Base-by-base conservation (phyloP, 805 yeast genomes). In the Schizosaccharomyces lindneri region DNA sequence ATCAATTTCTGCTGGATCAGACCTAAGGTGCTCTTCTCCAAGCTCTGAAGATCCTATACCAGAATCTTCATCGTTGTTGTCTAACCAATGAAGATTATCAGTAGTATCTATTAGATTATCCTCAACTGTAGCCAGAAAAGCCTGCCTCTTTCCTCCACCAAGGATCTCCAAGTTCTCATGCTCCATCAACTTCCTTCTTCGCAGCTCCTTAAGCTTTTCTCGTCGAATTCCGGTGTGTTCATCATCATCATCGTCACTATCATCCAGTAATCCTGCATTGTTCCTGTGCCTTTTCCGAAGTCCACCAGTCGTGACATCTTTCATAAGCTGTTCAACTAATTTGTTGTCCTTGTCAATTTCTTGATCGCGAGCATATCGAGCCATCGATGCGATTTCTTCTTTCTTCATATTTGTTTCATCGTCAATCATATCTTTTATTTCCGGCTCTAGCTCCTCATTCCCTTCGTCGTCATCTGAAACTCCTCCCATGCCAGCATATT, bases 241-340 rank as follows among this genome's bases (percentile, higher is more conserved):
- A 46, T 66, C 72, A 55, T 78, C 74, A 61, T 79, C 84, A 67
- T 84, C 88, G 63, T 84, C 93, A 65, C 83, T 90, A 64, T 83
- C 88, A 68, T 86, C 82, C 55, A 84, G 71, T 65, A 84, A 89
- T 21, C 83, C 72, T 62, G 79, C 84, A 61, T 77, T 74, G 2
- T 74, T 76, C 36, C 77, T 74, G 1, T 79, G 81, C 62, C 81
- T 72, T 65, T 79, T 83, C 19, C 83, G 76, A 66, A 85, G 66
- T 4, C 62, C 65, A 31, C 65, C 66, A 24, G 81, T 82, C 65
- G 83, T 82, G 62, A 86, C 73, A 69, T 85, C 94, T 63, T 81
- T 81, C 63, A 81, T 76, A 63, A 85, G 79, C 69, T 77, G 82
- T 68, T 81, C 81, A 61, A 86, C 79, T 72, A 81, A 76, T 63